Base-by-base conservation (phyloP, 2,329 filamentous ascomycete genomes). In the Calycina herbarum region DNA sequence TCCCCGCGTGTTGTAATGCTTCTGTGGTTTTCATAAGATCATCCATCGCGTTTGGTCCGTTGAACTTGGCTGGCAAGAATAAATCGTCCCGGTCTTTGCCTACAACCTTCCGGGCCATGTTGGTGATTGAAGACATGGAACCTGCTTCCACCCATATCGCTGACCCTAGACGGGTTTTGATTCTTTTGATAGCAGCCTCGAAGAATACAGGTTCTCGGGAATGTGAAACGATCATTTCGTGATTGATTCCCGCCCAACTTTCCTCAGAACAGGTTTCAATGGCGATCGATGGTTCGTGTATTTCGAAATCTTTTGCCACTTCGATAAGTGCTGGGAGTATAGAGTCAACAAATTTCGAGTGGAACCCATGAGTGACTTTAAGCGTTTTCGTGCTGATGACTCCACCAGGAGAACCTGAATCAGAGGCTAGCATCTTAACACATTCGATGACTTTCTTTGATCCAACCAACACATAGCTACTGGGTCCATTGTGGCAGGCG, bases 401-500 rank as follows among this genome's bases (percentile, higher is more conserved):
- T 7, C 17, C 17, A 29, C 15, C 24, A 20, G 17, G 29, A 27
- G 35, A 31, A 8, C 11, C 11, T 45, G 6, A 10, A 8, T 15
- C 2, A 42, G 42, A 11, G 13, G 24, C 31, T 11, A 65, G 27
- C 29, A 65, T 60, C 24, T 62, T 65, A 5, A 74, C 64, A 1
- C 62, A 62, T 11, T 73, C 71, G 31, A 78, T 73, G 1, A 72
- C 67, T 0, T 61, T 56, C 3, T 33, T 59, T 8, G 72, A 68
- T 1, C 78, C 78, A 4, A 72, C 76, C 1, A 78, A 59, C 1
- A 76, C 76, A 31, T 74, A 73, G 38, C 69, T 74, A 3, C 61
- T 60, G 1, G 73, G 68, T 1, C 72, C 72, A 59, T 78, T 78
- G 54, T 72, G 74, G 62, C 76, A 78, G 0, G 76, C 77, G 35